Evolutionary conservation across 2,329 filamentous ascomycete genomes (phyloP).

Genomic region (Aquanectria penicillioides): DNA sequence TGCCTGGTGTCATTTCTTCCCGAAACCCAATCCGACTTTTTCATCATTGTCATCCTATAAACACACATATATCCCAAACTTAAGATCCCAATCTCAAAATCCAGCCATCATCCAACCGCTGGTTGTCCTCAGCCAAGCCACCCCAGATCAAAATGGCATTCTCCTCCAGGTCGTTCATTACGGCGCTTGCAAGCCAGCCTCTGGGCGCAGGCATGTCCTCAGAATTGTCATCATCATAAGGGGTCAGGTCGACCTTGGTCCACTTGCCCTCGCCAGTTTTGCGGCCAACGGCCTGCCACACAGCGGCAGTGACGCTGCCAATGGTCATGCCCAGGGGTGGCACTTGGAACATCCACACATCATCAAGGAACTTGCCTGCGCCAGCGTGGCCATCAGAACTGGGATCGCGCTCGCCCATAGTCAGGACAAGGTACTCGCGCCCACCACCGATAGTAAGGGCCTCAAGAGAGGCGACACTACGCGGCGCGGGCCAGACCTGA

Average conservation of each 20-base stretch:
- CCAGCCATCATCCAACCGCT: constrained; percentile 70
- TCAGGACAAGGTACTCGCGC: constrained; percentile 69
- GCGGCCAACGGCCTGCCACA: constrained; percentile 62
- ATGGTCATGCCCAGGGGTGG: constrained; percentile 64
- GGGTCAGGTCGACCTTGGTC: constrained; percentile 57
- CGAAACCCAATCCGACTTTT: constrained; percentile 17
- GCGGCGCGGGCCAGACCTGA: constrained; percentile 61
- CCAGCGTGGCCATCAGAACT: constrained; percentile 59
- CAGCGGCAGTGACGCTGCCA: constrained; percentile 65
- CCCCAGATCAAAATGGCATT: constrained; percentile 70
- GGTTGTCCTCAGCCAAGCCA: constrained; percentile 62
- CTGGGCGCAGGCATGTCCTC: constrained; percentile 61
- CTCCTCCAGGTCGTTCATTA: constrained; percentile 68
- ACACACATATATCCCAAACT: constrained; percentile 19
- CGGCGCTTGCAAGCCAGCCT: constrained; percentile 67
- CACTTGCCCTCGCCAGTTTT: constrained; percentile 69
- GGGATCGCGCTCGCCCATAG: constrained; percentile 66
- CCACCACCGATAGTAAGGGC: constrained; percentile 68
- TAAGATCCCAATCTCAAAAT: constrained; percentile 62
- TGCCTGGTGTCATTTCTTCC: too few relatives aligned
- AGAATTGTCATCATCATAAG: constrained; percentile 63
- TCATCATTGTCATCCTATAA: constrained; percentile 18
- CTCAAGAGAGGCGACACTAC: constrained; percentile 65
- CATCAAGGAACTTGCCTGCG: constrained; percentile 65
- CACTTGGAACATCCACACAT: constrained; percentile 73